phyloP scores from a whole-genome alignment of 2,329 filamentous ascomycete species.

The Aspergillus fumigatus region DNA sequence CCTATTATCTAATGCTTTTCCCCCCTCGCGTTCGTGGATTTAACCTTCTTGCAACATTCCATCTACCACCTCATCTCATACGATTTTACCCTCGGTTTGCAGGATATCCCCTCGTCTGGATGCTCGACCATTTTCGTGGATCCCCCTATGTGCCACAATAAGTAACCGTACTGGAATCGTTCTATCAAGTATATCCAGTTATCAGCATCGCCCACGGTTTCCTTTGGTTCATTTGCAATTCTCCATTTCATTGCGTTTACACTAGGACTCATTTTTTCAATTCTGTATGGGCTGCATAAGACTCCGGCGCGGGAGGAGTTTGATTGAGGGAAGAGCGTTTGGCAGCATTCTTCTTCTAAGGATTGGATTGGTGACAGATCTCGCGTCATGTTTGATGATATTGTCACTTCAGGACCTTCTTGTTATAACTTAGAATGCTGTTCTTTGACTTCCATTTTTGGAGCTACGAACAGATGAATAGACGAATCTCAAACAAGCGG shows the following conservation, averaged over 20 bases:
- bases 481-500: not conserved
- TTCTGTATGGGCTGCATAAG: slow-evolving; percentile 16
- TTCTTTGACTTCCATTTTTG: not conserved
- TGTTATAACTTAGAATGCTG: not conserved
- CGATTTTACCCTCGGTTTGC: not conserved
- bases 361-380: slow-evolving; percentile 3
- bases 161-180: slow-evolving; percentile 9
- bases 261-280: slow-evolving; percentile 10
- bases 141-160: slow-evolving; percentile 7
- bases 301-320: slow-evolving; percentile 19
- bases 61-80: not conserved
- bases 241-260: slow-evolving; percentile 1
- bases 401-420: not conserved
- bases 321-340: slow-evolving; percentile 15
- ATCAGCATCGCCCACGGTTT: slow-evolving; percentile 6
- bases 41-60: not conserved
- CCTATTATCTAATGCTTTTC: not conserved
- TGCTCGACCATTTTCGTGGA: not conserved
- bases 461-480: not conserved
- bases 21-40: not conserved
- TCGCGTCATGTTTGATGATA: not conserved
- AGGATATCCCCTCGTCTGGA: not conserved
- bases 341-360: slow-evolving; percentile 15
- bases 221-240: slow-evolving; percentile 3
- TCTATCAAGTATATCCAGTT: slow-evolving; percentile 12